Conservation (phyloP, 129 eudicot species). For the Apium graveolens region DNA sequence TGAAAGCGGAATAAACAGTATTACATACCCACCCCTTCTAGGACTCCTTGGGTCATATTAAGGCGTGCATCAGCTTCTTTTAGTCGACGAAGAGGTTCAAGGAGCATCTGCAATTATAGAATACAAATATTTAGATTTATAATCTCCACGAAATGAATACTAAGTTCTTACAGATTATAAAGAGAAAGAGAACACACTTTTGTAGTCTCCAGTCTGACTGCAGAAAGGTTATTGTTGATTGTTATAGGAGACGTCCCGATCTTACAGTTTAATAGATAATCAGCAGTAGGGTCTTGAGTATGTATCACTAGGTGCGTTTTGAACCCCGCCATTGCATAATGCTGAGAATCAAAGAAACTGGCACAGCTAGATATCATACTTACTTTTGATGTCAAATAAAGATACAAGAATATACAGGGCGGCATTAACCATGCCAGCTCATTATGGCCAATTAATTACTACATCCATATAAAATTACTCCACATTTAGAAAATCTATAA, state of each 20-base stretch:
- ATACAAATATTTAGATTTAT: constrained; percentile 4
- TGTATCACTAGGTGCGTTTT: constrained; percentile 78
- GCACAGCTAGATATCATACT: not conserved
- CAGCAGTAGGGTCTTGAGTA: constrained; percentile 85
- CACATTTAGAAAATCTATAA: not conserved
- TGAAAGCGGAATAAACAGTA: not conserved
- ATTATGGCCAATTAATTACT: not conserved
- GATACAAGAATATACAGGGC: not conserved
- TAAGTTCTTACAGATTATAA: not conserved
- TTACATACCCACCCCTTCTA: constrained; percentile 97
- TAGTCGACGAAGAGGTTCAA: constrained; percentile 65
- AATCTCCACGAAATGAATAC: constrained; percentile 1
- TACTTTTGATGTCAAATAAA: not conserved
- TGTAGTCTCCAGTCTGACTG: constrained; percentile 87
- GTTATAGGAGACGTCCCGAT: constrained; percentile 63
- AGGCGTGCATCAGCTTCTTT: constrained; percentile 89
- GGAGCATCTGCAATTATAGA: constrained; percentile 57
- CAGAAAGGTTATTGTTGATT: constrained; percentile 65
- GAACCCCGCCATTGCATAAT: constrained; percentile 71
- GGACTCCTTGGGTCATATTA: constrained; percentile 88
- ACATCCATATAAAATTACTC: not conserved
- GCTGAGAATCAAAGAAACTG: constrained; percentile 33
- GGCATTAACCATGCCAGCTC: not conserved
- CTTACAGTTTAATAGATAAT: constrained; percentile 69
- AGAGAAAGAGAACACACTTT: constrained; percentile 41